phyloP scores from a whole-genome alignment of 805 yeast species.

The Saccharomyces jurei region DNA sequence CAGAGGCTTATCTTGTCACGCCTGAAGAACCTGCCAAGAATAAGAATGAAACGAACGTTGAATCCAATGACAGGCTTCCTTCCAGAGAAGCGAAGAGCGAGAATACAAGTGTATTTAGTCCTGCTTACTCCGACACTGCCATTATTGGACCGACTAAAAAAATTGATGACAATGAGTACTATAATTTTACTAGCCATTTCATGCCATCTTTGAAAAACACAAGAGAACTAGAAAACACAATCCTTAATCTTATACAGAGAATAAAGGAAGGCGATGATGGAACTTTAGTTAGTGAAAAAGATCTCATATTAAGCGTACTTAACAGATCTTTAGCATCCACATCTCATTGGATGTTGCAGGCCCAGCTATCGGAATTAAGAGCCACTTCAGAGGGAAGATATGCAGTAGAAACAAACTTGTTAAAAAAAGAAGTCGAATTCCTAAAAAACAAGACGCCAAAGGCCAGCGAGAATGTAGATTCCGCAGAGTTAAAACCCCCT shows the following conservation, averaged over 20 bases:
- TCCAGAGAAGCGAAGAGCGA: not conserved
- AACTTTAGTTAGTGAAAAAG: conserved; percentile 5
- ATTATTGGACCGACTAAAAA: not conserved
- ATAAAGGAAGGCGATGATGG: not conserved
- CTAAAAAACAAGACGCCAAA: conserved; percentile 9
- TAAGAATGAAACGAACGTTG: not conserved
- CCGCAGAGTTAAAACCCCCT: not conserved
- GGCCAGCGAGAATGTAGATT: not conserved
- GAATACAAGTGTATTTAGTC: not conserved
- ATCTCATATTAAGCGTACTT: conserved; percentile 17
- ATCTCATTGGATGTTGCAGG: conserved; percentile 29
- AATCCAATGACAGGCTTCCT: not conserved
- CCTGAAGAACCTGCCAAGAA: conserved; percentile 17
- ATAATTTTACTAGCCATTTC: not conserved
- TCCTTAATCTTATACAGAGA: conserved; percentile 10
- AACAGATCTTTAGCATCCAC: conserved; percentile 23
- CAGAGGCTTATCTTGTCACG: conserved; percentile 16
- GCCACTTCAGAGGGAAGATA: conserved; percentile 18
- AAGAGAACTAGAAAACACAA: conserved; percentile 17
- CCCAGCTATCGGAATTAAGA: conserved; percentile 21
- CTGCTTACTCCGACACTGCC: not conserved
- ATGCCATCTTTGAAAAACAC: conserved; percentile 18
- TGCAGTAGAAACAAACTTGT: conserved; percentile 19
- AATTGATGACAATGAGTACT: not conserved
- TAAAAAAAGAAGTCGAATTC: conserved; percentile 21